phyloP scores from a whole-genome alignment of 148 eudicot species.

The Vaccinium corymbosum region DNA sequence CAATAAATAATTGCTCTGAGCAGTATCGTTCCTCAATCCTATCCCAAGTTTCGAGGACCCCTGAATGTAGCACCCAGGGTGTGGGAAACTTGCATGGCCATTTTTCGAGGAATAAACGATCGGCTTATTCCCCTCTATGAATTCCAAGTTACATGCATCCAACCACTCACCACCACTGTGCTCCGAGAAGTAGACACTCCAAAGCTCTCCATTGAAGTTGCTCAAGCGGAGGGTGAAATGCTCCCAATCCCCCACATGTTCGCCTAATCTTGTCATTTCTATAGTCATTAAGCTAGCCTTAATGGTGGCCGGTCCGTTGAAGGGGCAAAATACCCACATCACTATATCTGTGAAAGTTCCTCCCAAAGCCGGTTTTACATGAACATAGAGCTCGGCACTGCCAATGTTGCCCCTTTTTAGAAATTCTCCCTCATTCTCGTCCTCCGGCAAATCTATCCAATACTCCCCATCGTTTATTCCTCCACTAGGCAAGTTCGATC shows the following conservation, averaged over 20 bases:
- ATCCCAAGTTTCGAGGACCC: slow-evolving; percentile 65
- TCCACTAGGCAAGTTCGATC: slow-evolving; percentile 67
- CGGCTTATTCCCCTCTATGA: slow-evolving; percentile 61
- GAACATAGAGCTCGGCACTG: slow-evolving; percentile 80
- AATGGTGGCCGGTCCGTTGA: slow-evolving; percentile 81
- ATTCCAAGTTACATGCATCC: slow-evolving; percentile 63
- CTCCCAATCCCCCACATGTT: slow-evolving; percentile 95
- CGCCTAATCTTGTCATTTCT: slow-evolving; percentile 52
- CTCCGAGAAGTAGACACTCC: slow-evolving; percentile 69
- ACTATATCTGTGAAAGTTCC: slow-evolving; percentile 90
- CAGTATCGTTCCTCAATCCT: slow-evolving; percentile 77
- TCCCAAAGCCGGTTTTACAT: slow-evolving; percentile 87
- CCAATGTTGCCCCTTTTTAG: slow-evolving; percentile 66
- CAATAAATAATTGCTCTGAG: slow-evolving; percentile 52
- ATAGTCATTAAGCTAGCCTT: slow-evolving; percentile 57
- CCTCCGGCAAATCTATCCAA: slow-evolving; percentile 83
- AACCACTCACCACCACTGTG: slow-evolving; percentile 91
- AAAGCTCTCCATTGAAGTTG: slow-evolving; percentile 83
- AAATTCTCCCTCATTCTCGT: slow-evolving; percentile 36
- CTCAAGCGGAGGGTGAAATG: slow-evolving; percentile 83
- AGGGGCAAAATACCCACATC: slow-evolving; percentile 96
- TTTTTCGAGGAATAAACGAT: slow-evolving; percentile 66
- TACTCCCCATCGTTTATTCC: slow-evolving; percentile 67
- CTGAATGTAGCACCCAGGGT: slow-evolving; percentile 62
- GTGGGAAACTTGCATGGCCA: slow-evolving; percentile 84